Evolutionary conservation across 257 asterid genomes (phyloP), one percentile per base, ranked within the genome.

Genomic region (Agastache rugosa): DNA sequence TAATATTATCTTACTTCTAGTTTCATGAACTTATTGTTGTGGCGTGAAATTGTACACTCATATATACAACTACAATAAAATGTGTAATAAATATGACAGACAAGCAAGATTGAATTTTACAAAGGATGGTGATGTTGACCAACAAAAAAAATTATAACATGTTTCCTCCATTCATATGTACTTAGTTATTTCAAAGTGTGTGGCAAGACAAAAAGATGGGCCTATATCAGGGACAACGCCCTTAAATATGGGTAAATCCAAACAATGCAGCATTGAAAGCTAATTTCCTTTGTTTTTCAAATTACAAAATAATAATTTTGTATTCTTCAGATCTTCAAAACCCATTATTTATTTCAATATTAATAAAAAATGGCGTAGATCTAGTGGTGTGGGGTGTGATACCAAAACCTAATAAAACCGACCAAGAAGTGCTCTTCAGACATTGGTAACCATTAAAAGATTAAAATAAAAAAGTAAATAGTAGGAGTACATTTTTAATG

Each of bases 391-490:
- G 76, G 44, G 11, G 41, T 6, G 34, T 3, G 35, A 56, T 25
- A 71, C 16, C 2, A 72, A 72, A 47, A 45, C 63, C 71, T 19
- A 59, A 47, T n/a, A 9, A 56, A 44, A 31, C 71, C 63, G 58
- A 48, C 45, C 72, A 44, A 6, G 51, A 25, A 58, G 74, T 64
- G 63, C 8, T 25, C 70, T 53, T 48, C 69, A 16, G 44, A 60
- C 78, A 67, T 41, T 55, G 17, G 54, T 59, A 63, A 53, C 39
- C 15, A 53, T 53, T 53, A 53, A 48, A 48, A 15, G 41, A 55
- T 60, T 61, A 41, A 50, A 44, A n/a, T n/a, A n/a, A n/a, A n/a
- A n/a, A n/a, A n/a, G n/a, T 8, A 12, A 71, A 69, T 11, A 6
- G 17, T 3, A 14, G 12, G 0, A 2, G 53, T 47, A n/a, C 56